Evolutionary conservation across 352 stramenopile genomes (phyloP).

Genomic region (Pythium volutum): DNA sequence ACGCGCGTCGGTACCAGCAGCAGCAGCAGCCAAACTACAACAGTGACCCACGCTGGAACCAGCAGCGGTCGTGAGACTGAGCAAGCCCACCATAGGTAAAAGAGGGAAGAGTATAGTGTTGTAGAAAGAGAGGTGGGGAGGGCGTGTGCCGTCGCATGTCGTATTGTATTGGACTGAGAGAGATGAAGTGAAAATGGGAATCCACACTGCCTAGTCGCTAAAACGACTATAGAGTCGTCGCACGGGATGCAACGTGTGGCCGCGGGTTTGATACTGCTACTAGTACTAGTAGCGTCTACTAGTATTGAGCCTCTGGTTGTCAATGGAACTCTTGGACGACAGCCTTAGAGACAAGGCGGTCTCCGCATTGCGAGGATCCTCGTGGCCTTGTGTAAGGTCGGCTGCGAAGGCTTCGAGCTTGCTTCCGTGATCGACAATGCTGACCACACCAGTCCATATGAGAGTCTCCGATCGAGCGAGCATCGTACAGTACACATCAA

Average conservation of each 20-base stretch:
- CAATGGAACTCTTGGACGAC: too few species aligned
- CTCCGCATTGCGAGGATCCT: too few species aligned
- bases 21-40: not conserved
- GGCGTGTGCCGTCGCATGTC: not conserved
- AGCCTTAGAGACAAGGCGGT: too few species aligned
- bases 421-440: too few species aligned
- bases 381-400: too few species aligned
- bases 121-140: not conserved
- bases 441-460: not conserved
- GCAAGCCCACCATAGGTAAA: not conserved
- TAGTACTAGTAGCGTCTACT: too few species aligned
- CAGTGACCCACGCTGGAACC: constrained; percentile 1
- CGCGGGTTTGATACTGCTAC: too few species aligned
- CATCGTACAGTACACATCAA: not conserved
- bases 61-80: not conserved
- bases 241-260: constrained; percentile 2
- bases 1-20: constrained; percentile 23
- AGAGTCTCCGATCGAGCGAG: not conserved
- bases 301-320: too few species aligned
- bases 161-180: constrained; percentile 7
- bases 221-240: not conserved
- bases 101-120: too few species aligned
- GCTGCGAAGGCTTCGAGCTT: too few species aligned
- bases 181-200: not conserved
- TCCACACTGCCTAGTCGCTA: not conserved